Evolutionary conservation across 441 rosid species (phyloP), one percentile per base, ranked within the genome.

Genomic region (Brassica balearica): DNA sequence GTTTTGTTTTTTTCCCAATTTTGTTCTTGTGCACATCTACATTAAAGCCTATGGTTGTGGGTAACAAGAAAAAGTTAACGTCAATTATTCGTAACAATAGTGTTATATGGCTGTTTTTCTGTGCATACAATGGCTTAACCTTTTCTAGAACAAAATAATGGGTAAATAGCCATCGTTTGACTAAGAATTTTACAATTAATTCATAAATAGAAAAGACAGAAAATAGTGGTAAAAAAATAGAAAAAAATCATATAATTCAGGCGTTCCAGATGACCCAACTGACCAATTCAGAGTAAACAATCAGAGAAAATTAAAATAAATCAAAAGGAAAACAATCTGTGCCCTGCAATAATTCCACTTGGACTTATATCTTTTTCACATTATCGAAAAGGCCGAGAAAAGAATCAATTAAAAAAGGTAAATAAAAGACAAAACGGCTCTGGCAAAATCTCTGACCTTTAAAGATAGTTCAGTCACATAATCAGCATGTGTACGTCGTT

Each of bases 401-500:
- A 19, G 23, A 25, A 68, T 34, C 58, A 63, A 77, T 38, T 14
- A 43, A 43, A 17, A 61, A 68, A 68, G 63, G 25, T 68, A 78
- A 73, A 59, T 75, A 75, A 75, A 80, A 75, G 84, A 86, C 86
- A 83, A 82, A 85, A 83, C 88, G 83, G 84, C 85, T 81, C 82
- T 77, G 89, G 80, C 83, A 75, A 75, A 82, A 78, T 81, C 90
- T 92, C 94, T 91, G 94, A 90, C 92, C 95, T 86, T 56, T 82
- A 75, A 80, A 80, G 77, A 86, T 87, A 73, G 90, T 86, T 87
- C 82, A 84, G 91, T 89, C 96, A 90, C 91, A 88, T 85, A 88
- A 88, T 87, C 88, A 89, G 94, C 96, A 92, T 90, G 97, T 79
- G 84, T 88, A 87, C 93, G 90, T 88, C 86, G 86, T 82, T 84